Conservation (phyloP, 495 filamentous ascomycete species). For the Annulohypoxylon nitens region DNA sequence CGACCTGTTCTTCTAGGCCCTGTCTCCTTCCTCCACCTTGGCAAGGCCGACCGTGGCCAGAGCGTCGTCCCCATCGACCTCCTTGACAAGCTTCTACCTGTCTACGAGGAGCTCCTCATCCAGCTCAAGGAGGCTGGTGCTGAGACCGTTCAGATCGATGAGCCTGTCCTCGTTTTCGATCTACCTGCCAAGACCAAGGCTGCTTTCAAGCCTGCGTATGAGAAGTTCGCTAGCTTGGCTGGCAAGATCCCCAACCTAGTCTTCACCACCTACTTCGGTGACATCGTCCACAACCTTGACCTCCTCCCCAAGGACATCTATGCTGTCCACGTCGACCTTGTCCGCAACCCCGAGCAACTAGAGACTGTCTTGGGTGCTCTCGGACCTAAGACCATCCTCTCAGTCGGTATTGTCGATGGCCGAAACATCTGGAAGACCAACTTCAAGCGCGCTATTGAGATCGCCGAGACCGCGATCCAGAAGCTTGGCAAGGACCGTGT, state of each 20-base stretch:
- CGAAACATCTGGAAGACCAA: conserved; percentile 99
- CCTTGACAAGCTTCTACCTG: conserved; percentile 88
- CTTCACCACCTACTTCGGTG: conserved; percentile 97
- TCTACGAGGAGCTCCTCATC: conserved; percentile 89
- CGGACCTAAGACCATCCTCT: conserved; percentile 88
- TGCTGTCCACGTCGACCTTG: conserved; percentile 93
- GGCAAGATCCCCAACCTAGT: conserved; percentile 82
- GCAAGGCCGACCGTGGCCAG: conserved; percentile 96
- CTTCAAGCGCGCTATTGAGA: conserved; percentile 89
- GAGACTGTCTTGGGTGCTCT: conserved; percentile 80
- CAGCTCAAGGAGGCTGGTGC: conserved; percentile 96
- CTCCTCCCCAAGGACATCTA: conserved; percentile 80
- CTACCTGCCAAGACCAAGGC: conserved; percentile 87
- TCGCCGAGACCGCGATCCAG: conserved; percentile 87
- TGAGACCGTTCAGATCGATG: conserved; percentile 96
- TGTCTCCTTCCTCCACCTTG: conserved; percentile 95
- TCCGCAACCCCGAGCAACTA: conserved; percentile 97
- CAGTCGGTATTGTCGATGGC: conserved; percentile 94
- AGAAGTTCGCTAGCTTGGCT: conserved; percentile 82
- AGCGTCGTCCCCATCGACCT: conserved; percentile 91
- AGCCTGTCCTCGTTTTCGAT: conserved; percentile 96
- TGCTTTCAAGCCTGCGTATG: conserved; percentile 98
- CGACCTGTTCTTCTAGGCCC: conserved; percentile 95
- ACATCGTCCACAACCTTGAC: conserved; percentile 98
- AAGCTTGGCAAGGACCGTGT: conserved; percentile 96